Percentiles rank a stretch among this genome's conserved stretches.
Conservation (phyloP, 345 rosid genomes). For the Arabis hirsuta region DNA sequence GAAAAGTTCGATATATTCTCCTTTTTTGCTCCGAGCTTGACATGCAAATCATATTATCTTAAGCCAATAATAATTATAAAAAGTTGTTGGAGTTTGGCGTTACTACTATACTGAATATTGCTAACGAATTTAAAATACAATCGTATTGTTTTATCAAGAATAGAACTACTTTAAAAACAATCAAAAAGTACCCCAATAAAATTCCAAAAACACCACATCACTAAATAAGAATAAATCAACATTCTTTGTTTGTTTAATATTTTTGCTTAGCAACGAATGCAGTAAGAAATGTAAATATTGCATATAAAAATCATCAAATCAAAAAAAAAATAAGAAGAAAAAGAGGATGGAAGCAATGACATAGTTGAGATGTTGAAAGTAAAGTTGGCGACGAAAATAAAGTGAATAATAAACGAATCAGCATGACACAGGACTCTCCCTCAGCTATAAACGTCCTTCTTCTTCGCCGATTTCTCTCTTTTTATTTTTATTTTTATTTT, state of each 20-base stretch:
- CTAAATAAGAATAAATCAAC: not conserved
- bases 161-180: no score
- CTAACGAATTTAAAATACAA: no score
- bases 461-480: not conserved
- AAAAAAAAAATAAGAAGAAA: not conserved
- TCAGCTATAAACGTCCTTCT: not conserved
- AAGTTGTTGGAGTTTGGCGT: no score
- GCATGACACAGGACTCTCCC: constrained; percentile 29
- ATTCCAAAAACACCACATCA: not conserved
- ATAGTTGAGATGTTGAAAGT: constrained; percentile 32
- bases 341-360: constrained; percentile 42
- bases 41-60: no score
- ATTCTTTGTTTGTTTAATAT: not conserved
- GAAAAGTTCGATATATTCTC: no score
- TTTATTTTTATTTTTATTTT: not conserved
- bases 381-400: not conserved
- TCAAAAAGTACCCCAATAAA: not conserved
- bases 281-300: not conserved
- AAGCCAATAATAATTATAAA: no score
- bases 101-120: no score
- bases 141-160: no score
- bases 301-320: not conserved
- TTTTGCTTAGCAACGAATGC: not conserved
- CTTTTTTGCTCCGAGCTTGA: no score
- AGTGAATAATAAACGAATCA: constrained; percentile 1